Conservation (phyloP, 2,329 filamentous ascomycete genomes). For the Moelleriella libera region DNA sequence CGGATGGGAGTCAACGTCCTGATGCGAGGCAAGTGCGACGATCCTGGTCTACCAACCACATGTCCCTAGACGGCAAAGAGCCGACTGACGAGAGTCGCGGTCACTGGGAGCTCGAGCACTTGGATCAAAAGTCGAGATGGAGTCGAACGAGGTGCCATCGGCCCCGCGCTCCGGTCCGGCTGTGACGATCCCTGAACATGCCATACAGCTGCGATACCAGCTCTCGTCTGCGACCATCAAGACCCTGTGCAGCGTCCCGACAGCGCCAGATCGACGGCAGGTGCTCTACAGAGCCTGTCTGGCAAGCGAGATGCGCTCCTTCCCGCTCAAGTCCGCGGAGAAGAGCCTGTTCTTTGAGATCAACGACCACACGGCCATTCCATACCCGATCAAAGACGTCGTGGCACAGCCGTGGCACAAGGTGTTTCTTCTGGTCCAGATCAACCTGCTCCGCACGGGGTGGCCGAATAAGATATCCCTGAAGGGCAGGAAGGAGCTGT, state of each 20-base stretch:
- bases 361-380: conserved; percentile 23
- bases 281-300: conserved; percentile 23
- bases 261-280: conserved; percentile 13
- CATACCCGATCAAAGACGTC: conserved; percentile 19
- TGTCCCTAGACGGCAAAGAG: too few relatives aligned
- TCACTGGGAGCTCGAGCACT: too few relatives aligned
- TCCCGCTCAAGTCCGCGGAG: conserved; percentile 20
- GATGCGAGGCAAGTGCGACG: too few relatives aligned
- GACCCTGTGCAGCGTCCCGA: conserved; percentile 12
- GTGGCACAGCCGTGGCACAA: conserved; percentile 57
- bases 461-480: conserved; percentile 35
- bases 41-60: too few relatives aligned
- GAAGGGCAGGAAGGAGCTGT: conserved; percentile 17
- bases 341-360: conserved; percentile 20
- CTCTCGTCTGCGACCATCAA: conserved; percentile 17
- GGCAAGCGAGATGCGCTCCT: conserved; percentile 22
- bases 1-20: too few relatives aligned
- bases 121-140: too few relatives aligned
- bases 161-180: too few relatives aligned
- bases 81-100: too few relatives aligned
- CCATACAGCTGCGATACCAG: conserved; percentile 20
- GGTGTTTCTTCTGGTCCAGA: conserved; percentile 60
- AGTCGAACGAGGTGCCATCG: too few relatives aligned
- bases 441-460: conserved; percentile 49
- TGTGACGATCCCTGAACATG: conserved; percentile 6